These are phyloP conservation scores for Dactylis glomerata DNA, from an alignment of 176 grass and related monocot species.

Conservation along the genomic window DNA sequence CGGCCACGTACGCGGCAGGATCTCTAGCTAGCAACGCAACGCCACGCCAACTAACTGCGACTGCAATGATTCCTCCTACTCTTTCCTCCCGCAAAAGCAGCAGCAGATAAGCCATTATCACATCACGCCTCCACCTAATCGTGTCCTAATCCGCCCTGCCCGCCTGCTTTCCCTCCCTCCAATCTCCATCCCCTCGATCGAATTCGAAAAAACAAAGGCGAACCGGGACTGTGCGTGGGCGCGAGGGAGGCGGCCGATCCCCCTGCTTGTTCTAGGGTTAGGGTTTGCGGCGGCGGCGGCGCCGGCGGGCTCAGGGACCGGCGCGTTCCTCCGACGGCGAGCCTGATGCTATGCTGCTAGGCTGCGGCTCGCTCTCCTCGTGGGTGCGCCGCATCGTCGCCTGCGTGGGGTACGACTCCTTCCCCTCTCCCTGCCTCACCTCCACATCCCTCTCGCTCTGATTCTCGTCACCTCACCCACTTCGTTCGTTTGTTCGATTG, in stretches of 20 bases:
- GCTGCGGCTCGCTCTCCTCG: slow-evolving; percentile 57
- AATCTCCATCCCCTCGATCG: neutral
- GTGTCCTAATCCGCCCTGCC: neutral
- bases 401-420: slow-evolving; percentile 68
- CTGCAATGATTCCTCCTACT: no score
- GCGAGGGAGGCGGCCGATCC: neutral
- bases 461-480: neutral
- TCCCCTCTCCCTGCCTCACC: neutral
- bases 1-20: no score
- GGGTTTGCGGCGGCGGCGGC: neutral
- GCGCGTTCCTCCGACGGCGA: slow-evolving; percentile 9
- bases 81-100: no score
- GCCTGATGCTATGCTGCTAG: slow-evolving; percentile 58
- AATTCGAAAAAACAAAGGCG: neutral
- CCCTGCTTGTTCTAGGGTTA: neutral
- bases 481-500: no score
- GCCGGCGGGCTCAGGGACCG: neutral
- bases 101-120: neutral
- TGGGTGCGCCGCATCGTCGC: slow-evolving; percentile 76
- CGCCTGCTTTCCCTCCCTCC: no score
- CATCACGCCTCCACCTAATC: neutral
- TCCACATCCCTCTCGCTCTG: neutral
- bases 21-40: no score
- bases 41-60: no score
- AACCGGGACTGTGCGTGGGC: neutral